Percentiles rank a stretch among this genome's conserved stretches.
phyloP scores from a whole-genome alignment of 148 eudicot species.

The Cornus florida region DNA sequence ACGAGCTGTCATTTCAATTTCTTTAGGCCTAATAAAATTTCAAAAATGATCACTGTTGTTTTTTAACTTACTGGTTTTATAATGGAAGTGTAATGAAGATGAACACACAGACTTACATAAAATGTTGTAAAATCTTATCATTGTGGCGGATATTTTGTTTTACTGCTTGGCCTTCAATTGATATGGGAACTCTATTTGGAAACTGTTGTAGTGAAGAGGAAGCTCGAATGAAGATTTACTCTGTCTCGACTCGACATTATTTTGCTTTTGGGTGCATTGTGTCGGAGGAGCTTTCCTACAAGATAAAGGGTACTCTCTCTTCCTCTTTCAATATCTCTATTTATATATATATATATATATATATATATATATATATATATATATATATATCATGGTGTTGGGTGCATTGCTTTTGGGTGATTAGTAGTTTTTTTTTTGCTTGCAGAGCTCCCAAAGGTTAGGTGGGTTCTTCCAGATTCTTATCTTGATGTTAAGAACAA shows the following conservation, averaged over 20 bases:
- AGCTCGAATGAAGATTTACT: slow-evolving; percentile 54
- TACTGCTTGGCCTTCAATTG: too few relatives aligned
- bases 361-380: too few relatives aligned
- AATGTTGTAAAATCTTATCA: too few relatives aligned
- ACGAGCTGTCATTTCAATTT: too few relatives aligned
- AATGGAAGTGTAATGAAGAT: too few relatives aligned
- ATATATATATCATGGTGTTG: neutral
- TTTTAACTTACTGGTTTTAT: too few relatives aligned
- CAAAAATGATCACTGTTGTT: neutral
- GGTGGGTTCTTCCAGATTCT: slow-evolving; percentile 75
- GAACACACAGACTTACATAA: too few relatives aligned
- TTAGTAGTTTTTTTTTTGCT: neutral
- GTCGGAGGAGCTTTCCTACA: slow-evolving; percentile 46
- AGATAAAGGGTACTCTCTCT: slow-evolving; percentile 37
- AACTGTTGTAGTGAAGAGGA: slow-evolving; percentile 39
- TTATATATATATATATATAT: too few relatives aligned
- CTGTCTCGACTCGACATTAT: slow-evolving; percentile 53
- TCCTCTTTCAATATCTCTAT: too few relatives aligned
- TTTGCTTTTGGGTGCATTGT: slow-evolving; percentile 58
- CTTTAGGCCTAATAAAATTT: too few relatives aligned
- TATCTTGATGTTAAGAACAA: slow-evolving; percentile 66
- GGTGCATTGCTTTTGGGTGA: neutral
- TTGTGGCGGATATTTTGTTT: neutral
- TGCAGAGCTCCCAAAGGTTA: slow-evolving; percentile 50
- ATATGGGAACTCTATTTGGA: neutral